Percentiles rank a stretch among this genome's conserved stretches.
These are phyloP conservation scores for Hypomontagnella monticulosa DNA, from an alignment of 495 filamentous ascomycete genomes.

Conservation along the genomic window DNA sequence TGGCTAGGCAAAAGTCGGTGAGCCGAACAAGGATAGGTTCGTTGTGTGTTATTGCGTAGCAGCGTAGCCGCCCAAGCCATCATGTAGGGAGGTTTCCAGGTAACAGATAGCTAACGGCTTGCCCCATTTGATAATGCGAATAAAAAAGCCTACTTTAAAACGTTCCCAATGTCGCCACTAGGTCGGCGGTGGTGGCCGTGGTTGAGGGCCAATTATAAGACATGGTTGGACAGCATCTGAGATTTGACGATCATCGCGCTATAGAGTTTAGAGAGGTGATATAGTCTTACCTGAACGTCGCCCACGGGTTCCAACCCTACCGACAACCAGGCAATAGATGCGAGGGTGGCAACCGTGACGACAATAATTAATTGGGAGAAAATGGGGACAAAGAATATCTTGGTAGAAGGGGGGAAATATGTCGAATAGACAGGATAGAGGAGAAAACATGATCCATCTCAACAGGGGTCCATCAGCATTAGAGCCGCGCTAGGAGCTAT, in stretches of 20 bases:
- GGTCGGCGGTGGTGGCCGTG: constrained; percentile 6
- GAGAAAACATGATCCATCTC: constrained; percentile 18
- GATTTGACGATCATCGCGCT: constrained; percentile 24
- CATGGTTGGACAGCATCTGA: constrained; percentile 8
- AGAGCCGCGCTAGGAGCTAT: constrained; percentile 33
- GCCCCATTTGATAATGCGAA: constrained; percentile 20
- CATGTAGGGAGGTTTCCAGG: constrained; percentile 12
- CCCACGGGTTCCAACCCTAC: constrained; percentile 2
- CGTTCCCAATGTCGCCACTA: constrained; percentile 30
- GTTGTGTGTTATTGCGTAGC: constrained; percentile 29
- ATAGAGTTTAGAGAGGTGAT: constrained; percentile 5
- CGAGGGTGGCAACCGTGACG: constrained; percentile 9
- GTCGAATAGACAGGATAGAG: neutral
- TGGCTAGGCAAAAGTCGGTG: constrained; percentile 47
- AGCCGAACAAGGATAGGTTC: constrained; percentile 38
- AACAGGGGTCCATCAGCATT: constrained; percentile 18
- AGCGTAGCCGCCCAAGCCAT: constrained; percentile 21
- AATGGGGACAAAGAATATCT: neutral
- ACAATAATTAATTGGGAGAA: neutral
- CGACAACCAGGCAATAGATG: constrained; percentile 12
- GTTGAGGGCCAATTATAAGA: constrained; percentile 17
- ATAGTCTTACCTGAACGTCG: constrained; percentile 8
- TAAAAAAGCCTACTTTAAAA: constrained; percentile 14
- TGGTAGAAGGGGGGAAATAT: neutral
- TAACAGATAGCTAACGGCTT: constrained; percentile 6